Base-by-base conservation (phyloP, 1,139 yeast genomes). In the Yamadazyma sp. region DNA sequence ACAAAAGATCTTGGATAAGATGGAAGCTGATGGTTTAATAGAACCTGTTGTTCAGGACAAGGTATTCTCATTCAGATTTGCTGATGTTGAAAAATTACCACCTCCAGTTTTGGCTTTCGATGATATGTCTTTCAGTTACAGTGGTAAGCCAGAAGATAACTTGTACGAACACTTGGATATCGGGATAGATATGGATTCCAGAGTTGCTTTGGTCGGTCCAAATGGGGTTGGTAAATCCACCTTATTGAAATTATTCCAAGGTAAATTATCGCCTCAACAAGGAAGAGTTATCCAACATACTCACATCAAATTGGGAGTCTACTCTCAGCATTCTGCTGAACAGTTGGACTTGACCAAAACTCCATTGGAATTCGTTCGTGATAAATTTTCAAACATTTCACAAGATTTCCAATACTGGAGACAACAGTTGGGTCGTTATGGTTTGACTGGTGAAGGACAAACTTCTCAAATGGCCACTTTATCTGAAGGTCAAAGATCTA, bases 351-450 rank as follows among this genome's bases (percentile, higher is more conserved):
- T 92, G 64, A 85, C 96, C 55, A 88, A 87, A 74, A 81, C 92
- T 48, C 95, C 99, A 40, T 77, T 92, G 57, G 98, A 94, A 66
- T 94, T 92, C 62, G 97, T 92, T 52, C 91, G 97, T 69, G 95
- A 87, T 68, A 87, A 87, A 66, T 92, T 88, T 74, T 72, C 96
- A 30, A 66, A 74, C 54, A 78, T 92, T 55, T 91, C 98, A 31
- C 97, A 92, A 73, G 99, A 94, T 73, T 89, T 81, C 83, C 98
- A 92, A 75, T 91, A 88, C 79, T 94, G 98, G 98, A 87, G 99
- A 77, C 87, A 85, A 56, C 98, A 92, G 73, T 79, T 94, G 58
- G 98, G 98, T 61, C 87, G 97, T 71, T 92, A 87, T 61, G 98
- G 98, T 73, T 81, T 94, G 60, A 91, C 98, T 50, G 98, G 98